Conservation (phyloP, 1,139 yeast genomes). For the Blastobotrys raffinosifermentans region DNA sequence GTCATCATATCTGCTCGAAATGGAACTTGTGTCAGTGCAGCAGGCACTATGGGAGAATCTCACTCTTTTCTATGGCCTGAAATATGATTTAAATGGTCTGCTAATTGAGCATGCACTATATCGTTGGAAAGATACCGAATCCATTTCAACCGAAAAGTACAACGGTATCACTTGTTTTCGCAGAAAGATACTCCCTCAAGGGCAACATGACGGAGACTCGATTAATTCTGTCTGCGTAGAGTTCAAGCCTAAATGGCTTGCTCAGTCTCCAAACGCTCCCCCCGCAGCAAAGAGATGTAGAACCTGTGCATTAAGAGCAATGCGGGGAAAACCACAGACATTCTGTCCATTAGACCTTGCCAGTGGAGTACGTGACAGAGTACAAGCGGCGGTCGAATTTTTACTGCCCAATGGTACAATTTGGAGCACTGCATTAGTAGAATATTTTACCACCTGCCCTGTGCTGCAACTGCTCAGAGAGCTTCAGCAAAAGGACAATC, state of each 20-base stretch:
- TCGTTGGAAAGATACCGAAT: constrained; percentile 2
- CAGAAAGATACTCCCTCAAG: too few species aligned
- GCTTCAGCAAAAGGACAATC: constrained; percentile 24
- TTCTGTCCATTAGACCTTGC: constrained; percentile 37
- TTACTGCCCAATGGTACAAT: constrained; percentile 17
- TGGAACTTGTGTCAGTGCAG: constrained; percentile 15
- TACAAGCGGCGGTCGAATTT: constrained; percentile 13
- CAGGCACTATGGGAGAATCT: constrained; percentile 4
- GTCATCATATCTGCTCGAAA: constrained; percentile 11
- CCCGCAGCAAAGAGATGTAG: constrained; percentile 32
- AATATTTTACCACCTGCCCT: constrained; percentile 11
- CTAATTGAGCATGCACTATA: constrained; percentile 15
- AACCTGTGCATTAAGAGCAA: constrained; percentile 38
- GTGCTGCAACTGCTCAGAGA: constrained; percentile 22
- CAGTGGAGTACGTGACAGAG: constrained; percentile 12
- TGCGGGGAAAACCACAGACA: constrained; percentile 24
- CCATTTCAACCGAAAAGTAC: too few species aligned
- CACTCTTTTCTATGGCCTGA: not conserved
- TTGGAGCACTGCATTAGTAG: constrained; percentile 23
- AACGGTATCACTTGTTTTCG: too few species aligned
- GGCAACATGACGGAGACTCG: not conserved
- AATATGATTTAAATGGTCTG: constrained; percentile 16
- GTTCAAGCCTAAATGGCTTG: constrained; percentile 45
- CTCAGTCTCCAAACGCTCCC: constrained; percentile 34
- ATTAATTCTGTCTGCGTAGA: constrained; percentile 25